These are phyloP conservation scores for Oryza longistaminata DNA, from an alignment of 176 grass and related monocot species.

Conservation along the genomic window DNA sequence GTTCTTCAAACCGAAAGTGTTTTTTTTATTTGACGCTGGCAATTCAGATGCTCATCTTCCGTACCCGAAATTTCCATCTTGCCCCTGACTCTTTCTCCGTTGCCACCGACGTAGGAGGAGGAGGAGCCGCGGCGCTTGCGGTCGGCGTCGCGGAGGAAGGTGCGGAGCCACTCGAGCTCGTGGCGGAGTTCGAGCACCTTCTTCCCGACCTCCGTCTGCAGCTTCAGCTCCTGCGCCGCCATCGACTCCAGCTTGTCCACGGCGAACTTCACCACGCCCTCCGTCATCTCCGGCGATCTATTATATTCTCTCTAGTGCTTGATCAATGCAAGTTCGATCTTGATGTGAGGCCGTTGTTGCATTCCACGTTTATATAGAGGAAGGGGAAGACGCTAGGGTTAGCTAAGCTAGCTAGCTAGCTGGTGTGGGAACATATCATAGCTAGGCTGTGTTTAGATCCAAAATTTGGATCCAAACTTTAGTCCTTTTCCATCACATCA, in stretches of 20 bases:
- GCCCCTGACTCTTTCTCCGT: too few species aligned
- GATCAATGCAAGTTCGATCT: not conserved
- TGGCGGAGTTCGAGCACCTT: not conserved
- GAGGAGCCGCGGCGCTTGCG: not conserved
- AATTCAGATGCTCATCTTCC: too few species aligned
- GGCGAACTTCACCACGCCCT: conserved; percentile 4
- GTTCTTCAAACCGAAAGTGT: too few species aligned
- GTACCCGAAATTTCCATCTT: too few species aligned
- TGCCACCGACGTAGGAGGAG: too few species aligned
- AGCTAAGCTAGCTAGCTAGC: not conserved
- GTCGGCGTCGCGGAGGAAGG: conserved; percentile 17
- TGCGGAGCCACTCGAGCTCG: conserved; percentile 16
- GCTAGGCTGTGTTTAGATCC: too few species aligned
- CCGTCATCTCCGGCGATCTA: not conserved
- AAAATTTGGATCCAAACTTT: too few species aligned
- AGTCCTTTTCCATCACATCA: too few species aligned
- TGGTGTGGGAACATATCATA: not conserved
- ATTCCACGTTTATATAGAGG: not conserved
- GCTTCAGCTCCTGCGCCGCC: conserved; percentile 6
- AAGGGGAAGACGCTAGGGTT: not conserved
- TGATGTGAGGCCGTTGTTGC: not conserved
- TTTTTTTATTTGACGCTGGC: too few species aligned
- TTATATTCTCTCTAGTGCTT: not conserved
- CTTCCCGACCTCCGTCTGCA: conserved; percentile 27
- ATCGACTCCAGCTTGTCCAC: conserved; percentile 26